Evolutionary conservation across 2,329 filamentous ascomycete genomes (phyloP).

Genomic region (Xylaria multiplex): DNA sequence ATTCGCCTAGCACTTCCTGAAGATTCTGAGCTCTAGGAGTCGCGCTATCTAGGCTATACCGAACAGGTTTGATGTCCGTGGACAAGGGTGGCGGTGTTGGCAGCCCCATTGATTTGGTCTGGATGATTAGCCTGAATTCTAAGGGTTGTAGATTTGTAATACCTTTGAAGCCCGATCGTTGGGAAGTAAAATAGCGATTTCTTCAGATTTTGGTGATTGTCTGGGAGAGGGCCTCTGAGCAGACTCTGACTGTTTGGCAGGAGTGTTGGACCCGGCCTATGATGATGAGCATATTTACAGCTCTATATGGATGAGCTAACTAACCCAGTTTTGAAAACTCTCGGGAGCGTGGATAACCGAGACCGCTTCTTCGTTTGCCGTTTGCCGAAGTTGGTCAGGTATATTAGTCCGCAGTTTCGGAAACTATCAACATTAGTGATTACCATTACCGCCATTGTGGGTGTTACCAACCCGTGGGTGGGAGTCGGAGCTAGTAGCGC

Average conservation of each 20-base stretch:
- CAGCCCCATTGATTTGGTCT: slow-evolving; percentile 53
- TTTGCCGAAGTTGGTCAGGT: slow-evolving; percentile 65
- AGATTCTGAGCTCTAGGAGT: slow-evolving; percentile 87
- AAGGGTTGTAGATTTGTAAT: slow-evolving; percentile 24
- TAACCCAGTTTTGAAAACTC: slow-evolving; percentile 83
- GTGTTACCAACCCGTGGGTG: slow-evolving; percentile 53
- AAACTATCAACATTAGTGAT: slow-evolving; percentile 52
- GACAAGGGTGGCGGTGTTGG: slow-evolving; percentile 76
- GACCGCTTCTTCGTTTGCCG: slow-evolving; percentile 78
- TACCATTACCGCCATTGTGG: slow-evolving; percentile 13
- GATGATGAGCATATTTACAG: slow-evolving; percentile 39
- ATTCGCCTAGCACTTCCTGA: slow-evolving; percentile 72
- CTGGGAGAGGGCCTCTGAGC: slow-evolving; percentile 53
- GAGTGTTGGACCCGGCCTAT: slow-evolving; percentile 57
- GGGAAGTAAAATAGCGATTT: slow-evolving; percentile 51
- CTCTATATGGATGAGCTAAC: slow-evolving; percentile 43
- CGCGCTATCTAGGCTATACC: slow-evolving; percentile 73
- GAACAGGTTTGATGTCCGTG: slow-evolving; percentile 74
- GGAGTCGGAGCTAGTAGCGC: slow-evolving; percentile 49
- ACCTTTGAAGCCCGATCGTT: slow-evolving; percentile 53
- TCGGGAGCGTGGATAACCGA: slow-evolving; percentile 93
- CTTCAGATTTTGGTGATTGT: slow-evolving; percentile 49
- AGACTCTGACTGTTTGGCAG: slow-evolving; percentile 50
- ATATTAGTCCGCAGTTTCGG: slow-evolving; percentile 65
- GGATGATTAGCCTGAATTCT: slow-evolving; percentile 30